Base-by-base conservation (phyloP, 1,284 basidiomycete genomes). In the Coniferiporia sulphurascens region DNA sequence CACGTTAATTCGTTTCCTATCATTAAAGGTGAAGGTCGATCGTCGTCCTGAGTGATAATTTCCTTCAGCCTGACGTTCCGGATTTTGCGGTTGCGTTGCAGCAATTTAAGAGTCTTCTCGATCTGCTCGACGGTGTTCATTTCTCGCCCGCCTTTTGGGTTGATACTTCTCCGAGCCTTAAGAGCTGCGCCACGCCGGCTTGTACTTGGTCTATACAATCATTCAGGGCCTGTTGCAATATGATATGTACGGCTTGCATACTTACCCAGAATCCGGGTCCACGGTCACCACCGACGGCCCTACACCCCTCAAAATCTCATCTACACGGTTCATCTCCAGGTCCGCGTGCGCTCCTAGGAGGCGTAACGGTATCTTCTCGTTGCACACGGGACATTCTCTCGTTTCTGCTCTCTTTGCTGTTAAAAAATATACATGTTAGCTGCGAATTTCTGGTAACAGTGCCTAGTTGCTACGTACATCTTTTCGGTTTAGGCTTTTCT, bases 351-450 rank as follows among this genome's bases (percentile, higher is more conserved):
- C 76, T 1, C 74, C 76, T 13, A 91, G 74, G 12, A 91, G 76
- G 13, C 89, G 82, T 17, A 89, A 66, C 6, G 89, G 88, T 49
- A 91, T 86, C 34, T 70, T 69, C 67, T 91, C 88, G 19, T 78
- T 73, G 69, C 89, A 91, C 43, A 86, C 80, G 0, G 89, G 89
- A 67, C 89, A 91, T 58, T 75, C 74, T 60, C 83, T 77, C 1
- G 85, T 90, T 68, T 89, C 87, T 12, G 85, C 88, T 48, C 84
- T 82, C 72, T 84, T 89, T 3, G 78, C 86, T 87, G 44, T 44
- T 48, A 38, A 10, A 38, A 53, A 12, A 27, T 38, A 27, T 2
- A 27, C 5, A 27, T 27, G 27, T 27, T 27, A 5, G 27, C 27
- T 5, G 27, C 5, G 27, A 27, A 27, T 27, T 27, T 27, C 27